Evolutionary conservation across 2,329 filamentous ascomycete species (phyloP).

Genomic region (Zasmidium cellare): DNA sequence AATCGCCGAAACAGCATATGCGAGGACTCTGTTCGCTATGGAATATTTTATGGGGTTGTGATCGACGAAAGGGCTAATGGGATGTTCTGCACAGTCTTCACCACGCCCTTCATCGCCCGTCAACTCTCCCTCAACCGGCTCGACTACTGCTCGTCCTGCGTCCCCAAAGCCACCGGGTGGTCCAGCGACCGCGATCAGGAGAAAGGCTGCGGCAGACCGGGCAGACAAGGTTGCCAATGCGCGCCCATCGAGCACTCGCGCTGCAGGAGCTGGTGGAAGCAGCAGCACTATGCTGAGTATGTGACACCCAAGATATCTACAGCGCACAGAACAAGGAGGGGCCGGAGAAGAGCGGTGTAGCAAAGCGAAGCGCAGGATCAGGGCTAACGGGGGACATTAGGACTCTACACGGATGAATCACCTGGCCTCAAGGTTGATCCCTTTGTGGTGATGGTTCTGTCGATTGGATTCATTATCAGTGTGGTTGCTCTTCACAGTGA

Average conservation of each 20-base stretch:
- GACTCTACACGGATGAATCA: constrained; percentile 97
- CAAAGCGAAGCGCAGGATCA: background rate
- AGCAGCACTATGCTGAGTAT: constrained; percentile 97
- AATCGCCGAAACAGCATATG: no score
- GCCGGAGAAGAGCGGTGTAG: background rate
- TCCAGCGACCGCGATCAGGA: constrained; percentile 90
- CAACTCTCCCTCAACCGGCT: constrained; percentile 62
- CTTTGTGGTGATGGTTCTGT: constrained; percentile 93
- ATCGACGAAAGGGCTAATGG: no score
- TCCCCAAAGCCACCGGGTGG: constrained; percentile 90
- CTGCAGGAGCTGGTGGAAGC: constrained; percentile 91
- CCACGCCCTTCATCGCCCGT: constrained; percentile 37
- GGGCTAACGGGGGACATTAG: constrained; percentile 45
- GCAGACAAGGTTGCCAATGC: constrained; percentile 97
- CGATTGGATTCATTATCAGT: constrained; percentile 97
- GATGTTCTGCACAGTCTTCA: constrained; percentile 29
- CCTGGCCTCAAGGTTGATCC: constrained; percentile 97
- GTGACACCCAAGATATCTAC: constrained; percentile 32
- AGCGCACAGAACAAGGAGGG: no score
- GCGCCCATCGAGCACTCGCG: constrained; percentile 85
- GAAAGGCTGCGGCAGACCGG: constrained; percentile 92
- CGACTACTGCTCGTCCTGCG: constrained; percentile 72
- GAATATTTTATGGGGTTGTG: no score
- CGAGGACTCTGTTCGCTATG: no score
- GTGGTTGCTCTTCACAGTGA: constrained; percentile 96